A percentile compares a stretch with the other conserved stretches of the same genome.
Conservation (phyloP, 352 stramenopile species). For the Phytophthora foliorum region DNA sequence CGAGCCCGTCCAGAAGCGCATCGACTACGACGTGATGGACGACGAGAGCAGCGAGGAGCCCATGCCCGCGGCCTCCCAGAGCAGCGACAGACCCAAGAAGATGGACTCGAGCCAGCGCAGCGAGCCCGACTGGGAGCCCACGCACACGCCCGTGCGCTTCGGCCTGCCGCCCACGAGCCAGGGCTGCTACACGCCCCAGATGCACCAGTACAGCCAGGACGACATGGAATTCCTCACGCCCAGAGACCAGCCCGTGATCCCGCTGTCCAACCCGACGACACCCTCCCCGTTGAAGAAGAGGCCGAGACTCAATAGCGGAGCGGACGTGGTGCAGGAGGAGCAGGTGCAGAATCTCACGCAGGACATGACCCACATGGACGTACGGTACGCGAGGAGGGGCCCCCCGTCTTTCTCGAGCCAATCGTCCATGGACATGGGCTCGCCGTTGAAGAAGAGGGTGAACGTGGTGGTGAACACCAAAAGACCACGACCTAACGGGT, state of each 20-base stretch:
- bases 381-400: constrained; percentile 42
- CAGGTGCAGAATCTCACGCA: constrained; percentile 78
- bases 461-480: constrained; percentile 42
- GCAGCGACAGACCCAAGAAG: constrained; percentile 72
- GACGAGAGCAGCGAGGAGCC: constrained; percentile 65
- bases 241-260: constrained; percentile 84
- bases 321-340: constrained; percentile 60
- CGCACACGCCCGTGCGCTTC: constrained; percentile 39
- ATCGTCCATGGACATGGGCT: constrained; percentile 47
- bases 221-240: constrained; percentile 89
- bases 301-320: constrained; percentile 47
- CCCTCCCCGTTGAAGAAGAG: constrained; percentile 87
- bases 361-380: constrained; percentile 84
- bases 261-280: constrained; percentile 83
- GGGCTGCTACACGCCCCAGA: constrained; percentile 34
- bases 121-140: constrained; percentile 74
- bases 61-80: constrained; percentile 45
- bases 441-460: constrained; percentile 40
- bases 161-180: constrained; percentile 47
- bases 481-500: constrained; percentile 42
- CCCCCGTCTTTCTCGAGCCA: constrained; percentile 67
- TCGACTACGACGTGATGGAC: constrained; percentile 75
- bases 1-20: constrained; percentile 70
- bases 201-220: constrained; percentile 88
- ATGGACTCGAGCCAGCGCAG: constrained; percentile 83